A percentile compares a stretch with the other conserved stretches of the same genome.
phyloP scores from a whole-genome alignment of 768 basidiomycete species.

The Thelephora aurantiotincta region DNA sequence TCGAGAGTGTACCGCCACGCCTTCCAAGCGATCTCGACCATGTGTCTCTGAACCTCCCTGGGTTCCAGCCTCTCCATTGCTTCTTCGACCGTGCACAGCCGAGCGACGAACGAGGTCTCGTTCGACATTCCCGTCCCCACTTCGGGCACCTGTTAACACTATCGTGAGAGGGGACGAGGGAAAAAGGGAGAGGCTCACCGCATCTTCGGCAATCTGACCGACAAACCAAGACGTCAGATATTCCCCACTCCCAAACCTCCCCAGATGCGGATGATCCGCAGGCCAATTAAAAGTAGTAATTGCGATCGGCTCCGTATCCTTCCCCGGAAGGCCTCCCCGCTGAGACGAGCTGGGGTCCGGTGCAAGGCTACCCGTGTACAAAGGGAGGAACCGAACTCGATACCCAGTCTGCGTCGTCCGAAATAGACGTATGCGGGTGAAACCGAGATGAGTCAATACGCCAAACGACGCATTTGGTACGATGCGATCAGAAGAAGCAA shows the following conservation, averaged over 20 bases:
- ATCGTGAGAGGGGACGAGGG: no score
- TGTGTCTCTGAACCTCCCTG: conserved; percentile 13
- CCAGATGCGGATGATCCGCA: conserved; percentile 1
- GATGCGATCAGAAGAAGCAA: no score
- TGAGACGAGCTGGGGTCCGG: conserved; percentile 15
- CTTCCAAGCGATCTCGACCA: conserved; percentile 26
- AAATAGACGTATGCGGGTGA: background rate
- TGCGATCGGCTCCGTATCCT: conserved; percentile 31
- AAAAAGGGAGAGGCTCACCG: conserved; percentile 23
- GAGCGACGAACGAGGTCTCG: conserved; percentile 32
- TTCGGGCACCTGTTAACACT: conserved; percentile 25
- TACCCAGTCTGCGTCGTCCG: conserved; percentile 31
- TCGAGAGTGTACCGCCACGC: conserved; percentile 15
- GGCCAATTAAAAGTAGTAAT: conserved; percentile 20
- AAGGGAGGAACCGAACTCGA: conserved; percentile 29
- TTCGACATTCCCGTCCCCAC: conserved; percentile 42
- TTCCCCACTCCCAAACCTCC: conserved; percentile 23
- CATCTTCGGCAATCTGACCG: conserved; percentile 36
- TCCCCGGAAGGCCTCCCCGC: conserved; percentile 1
- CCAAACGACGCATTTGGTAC: no score
- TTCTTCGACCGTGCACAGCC: conserved; percentile 29
- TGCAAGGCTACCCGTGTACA: conserved; percentile 26
- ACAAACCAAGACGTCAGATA: conserved; percentile 44
- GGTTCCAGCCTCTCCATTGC: conserved; percentile 20
- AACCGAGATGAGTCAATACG: background rate